Percentiles rank a stretch among this genome's conserved stretches.
These are phyloP conservation scores for Fusarium beomiforme DNA, from an alignment of 2,329 filamentous ascomycete genomes.

Conservation along the genomic window DNA sequence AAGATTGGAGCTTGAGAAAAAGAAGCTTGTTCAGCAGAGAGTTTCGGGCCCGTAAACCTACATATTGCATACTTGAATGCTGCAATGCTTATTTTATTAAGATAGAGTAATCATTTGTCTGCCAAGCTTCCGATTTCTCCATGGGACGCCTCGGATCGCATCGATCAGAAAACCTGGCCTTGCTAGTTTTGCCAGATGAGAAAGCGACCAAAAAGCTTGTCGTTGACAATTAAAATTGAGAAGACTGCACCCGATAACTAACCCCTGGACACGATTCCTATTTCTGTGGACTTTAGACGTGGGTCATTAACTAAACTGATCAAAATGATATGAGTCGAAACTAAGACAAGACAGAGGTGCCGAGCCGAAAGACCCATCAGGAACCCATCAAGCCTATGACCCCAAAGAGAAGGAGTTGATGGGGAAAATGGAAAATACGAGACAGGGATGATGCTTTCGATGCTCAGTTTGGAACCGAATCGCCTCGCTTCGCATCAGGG, in stretches of 20 bases:
- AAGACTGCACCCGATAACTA: not conserved
- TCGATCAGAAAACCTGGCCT: conserved; percentile 18
- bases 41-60: not conserved
- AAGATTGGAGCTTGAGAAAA: not conserved
- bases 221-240: not conserved
- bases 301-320: conserved; percentile 2
- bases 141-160: conserved; percentile 9
- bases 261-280: conserved; percentile 9
- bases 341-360: conserved; percentile 3
- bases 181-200: not conserved
- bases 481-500: not conserved
- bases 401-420: conserved; percentile 3
- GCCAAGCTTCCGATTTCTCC: conserved; percentile 23
- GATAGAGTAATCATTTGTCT: not conserved
- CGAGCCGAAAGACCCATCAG: conserved; percentile 1
- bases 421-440: conserved; percentile 10
- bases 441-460: not conserved
- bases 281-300: conserved; percentile 18
- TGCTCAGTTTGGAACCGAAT: conserved; percentile 2
- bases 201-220: conserved; percentile 32
- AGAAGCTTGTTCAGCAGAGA: conserved; percentile 1
- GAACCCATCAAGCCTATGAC: conserved; percentile 20
- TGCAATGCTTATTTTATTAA: not conserved
- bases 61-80: not conserved
- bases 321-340: not conserved